A percentile compares a stretch with the other conserved stretches of the same genome.
phyloP scores from a whole-genome alignment of 2,329 filamentous ascomycete species.

The Lizonia empirigonia region DNA sequence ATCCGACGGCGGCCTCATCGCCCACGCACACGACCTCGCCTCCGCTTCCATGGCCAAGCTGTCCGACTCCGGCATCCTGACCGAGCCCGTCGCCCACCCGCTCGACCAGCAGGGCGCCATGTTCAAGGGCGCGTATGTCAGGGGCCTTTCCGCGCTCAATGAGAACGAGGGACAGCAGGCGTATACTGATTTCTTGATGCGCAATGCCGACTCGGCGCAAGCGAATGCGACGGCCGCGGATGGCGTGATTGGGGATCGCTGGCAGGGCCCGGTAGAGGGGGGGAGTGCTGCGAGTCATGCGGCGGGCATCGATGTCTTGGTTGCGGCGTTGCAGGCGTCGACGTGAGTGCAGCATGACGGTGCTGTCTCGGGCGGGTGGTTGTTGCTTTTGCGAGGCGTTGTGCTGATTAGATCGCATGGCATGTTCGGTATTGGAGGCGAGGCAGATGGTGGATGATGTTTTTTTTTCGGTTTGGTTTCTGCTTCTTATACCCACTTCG shows the following conservation, averaged over 20 bases:
- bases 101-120: conserved; percentile 38
- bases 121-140: conserved; percentile 49
- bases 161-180: conserved; percentile 28
- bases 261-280: conserved; percentile 62
- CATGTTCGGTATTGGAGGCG: too few relatives aligned
- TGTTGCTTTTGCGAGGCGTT: conserved; percentile 6
- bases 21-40: conserved; percentile 37
- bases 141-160: conserved; percentile 41
- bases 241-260: conserved; percentile 61
- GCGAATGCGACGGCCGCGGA: conserved; percentile 38
- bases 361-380: not conserved
- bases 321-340: conserved; percentile 51
- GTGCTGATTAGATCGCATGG: too few relatives aligned
- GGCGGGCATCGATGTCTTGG: conserved; percentile 67
- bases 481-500: conserved; percentile 10
- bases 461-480: not conserved
- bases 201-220: conserved; percentile 44
- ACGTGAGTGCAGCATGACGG: not conserved
- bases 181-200: conserved; percentile 38
- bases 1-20: conserved; percentile 32
- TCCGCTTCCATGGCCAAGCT: conserved; percentile 34
- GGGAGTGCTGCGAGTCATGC: conserved; percentile 64
- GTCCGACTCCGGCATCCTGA: conserved; percentile 40
- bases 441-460: not conserved
- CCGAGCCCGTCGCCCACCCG: conserved; percentile 30